phyloP scores from a whole-genome alignment of 2,329 filamentous ascomycete genomes.

The Mollisiaceae sp. region DNA sequence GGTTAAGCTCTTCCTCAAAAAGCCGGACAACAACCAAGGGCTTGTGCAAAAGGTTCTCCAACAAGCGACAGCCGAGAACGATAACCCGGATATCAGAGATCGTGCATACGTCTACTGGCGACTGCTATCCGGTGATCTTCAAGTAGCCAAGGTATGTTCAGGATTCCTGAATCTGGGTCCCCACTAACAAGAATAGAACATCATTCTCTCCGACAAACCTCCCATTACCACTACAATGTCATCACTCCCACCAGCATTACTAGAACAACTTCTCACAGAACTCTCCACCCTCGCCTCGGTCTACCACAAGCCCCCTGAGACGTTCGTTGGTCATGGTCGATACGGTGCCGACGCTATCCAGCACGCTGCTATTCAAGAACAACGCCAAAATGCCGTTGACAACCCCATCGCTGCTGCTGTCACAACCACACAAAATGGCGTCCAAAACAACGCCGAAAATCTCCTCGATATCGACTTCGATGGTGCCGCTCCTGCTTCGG shows the following conservation, averaged over 20 bases:
- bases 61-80: slow-evolving; percentile 88
- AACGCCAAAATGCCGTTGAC: slow-evolving; percentile 87
- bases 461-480: slow-evolving; percentile 96
- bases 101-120: slow-evolving; percentile 99
- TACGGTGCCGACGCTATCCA: slow-evolving; percentile 95
- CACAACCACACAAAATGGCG: slow-evolving; percentile 66
- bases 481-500: slow-evolving; percentile 86
- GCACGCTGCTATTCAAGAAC: slow-evolving; percentile 94
- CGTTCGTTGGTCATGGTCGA: slow-evolving; percentile 95
- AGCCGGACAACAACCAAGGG: slow-evolving; percentile 87
- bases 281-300: slow-evolving; percentile 95
- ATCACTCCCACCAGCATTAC: slow-evolving; percentile 78
- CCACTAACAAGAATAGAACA: slow-evolving; percentile 60
- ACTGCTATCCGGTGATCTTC: slow-evolving; percentile 87
- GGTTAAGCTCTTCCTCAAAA: slow-evolving; percentile 96
- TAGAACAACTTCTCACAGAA: slow-evolving; percentile 90
- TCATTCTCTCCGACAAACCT: slow-evolving; percentile 92
- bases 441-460: slow-evolving; percentile 88
- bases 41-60: slow-evolving; percentile 95
- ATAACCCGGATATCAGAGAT: slow-evolving; percentile 97
- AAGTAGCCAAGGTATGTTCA: slow-evolving; percentile 77
- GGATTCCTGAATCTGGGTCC: slow-evolving; percentile 2
- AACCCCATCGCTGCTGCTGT: slow-evolving; percentile 92
- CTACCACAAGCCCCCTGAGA: slow-evolving; percentile 97
- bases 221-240: slow-evolving; percentile 94